Percentiles rank a stretch among this genome's conserved stretches.
Conservation (phyloP, 805 yeast genomes). For the Hermanozyma aechmeae region DNA sequence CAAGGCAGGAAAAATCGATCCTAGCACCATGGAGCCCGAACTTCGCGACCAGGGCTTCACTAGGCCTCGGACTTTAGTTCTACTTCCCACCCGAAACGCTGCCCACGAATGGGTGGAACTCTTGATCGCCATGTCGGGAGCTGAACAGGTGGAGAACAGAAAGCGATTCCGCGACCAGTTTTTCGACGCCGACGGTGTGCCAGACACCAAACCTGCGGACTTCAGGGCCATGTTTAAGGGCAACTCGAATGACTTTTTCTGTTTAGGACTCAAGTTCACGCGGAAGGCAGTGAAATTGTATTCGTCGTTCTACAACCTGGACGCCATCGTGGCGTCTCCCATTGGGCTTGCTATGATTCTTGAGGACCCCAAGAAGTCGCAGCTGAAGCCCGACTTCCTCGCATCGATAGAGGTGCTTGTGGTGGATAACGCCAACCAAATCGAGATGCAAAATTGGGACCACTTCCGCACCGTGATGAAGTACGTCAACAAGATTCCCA, state of each 20-base stretch:
- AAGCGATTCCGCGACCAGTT: constrained; percentile 69
- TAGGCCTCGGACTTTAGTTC: constrained; percentile 75
- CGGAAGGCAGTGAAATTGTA: constrained; percentile 79
- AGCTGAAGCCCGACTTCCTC: constrained; percentile 69
- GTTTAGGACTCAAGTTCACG: constrained; percentile 84
- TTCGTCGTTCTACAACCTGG: constrained; percentile 76
- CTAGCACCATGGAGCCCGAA: constrained; percentile 39
- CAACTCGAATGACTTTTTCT: constrained; percentile 84
- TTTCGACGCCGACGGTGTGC: constrained; percentile 38
- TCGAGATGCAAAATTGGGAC: constrained; percentile 90
- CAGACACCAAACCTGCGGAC: constrained; percentile 67
- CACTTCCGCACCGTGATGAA: constrained; percentile 61
- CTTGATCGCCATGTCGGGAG: constrained; percentile 52
- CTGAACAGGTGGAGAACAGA: constrained; percentile 72
- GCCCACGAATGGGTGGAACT: constrained; percentile 62
- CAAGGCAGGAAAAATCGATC: constrained; percentile 28
- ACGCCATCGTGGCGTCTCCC: constrained; percentile 85
- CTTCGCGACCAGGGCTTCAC: constrained; percentile 92
- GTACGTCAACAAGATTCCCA: constrained; percentile 69
- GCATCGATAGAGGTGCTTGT: constrained; percentile 80
- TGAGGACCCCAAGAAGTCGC: constrained; percentile 47
- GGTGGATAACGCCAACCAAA: constrained; percentile 75
- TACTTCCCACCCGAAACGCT: constrained; percentile 76
- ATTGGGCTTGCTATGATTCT: constrained; percentile 71
- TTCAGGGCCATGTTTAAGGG: constrained; percentile 77